phyloP scores from a whole-genome alignment of 805 yeast species.

The Yarrowia sp. region DNA sequence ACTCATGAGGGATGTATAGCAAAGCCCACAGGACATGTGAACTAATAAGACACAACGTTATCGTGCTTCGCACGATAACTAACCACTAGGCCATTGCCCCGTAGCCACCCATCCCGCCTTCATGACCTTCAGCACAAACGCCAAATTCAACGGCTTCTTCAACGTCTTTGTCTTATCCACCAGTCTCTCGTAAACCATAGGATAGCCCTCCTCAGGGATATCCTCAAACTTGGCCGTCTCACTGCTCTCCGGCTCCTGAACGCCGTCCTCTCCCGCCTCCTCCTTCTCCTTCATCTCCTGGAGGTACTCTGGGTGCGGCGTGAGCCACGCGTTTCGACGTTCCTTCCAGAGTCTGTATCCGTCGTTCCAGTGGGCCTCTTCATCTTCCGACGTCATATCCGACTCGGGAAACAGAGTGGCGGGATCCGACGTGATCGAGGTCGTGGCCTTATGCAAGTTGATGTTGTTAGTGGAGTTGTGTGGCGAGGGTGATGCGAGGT shows the following conservation, averaged over 20 bases:
- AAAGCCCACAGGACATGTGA: too few species aligned
- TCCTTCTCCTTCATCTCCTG: slow-evolving; percentile 14
- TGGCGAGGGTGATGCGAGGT: neutral
- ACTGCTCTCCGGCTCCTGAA: neutral
- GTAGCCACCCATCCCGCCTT: slow-evolving; percentile 83
- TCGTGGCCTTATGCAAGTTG: slow-evolving; percentile 21
- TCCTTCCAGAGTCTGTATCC: slow-evolving; percentile 69
- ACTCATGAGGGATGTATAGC: too few species aligned
- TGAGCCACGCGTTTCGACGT: slow-evolving; percentile 65
- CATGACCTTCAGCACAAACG: slow-evolving; percentile 67
- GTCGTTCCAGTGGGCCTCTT: slow-evolving; percentile 45
- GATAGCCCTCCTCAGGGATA: slow-evolving; percentile 38
- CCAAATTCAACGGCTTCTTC: slow-evolving; percentile 67
- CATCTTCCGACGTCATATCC: slow-evolving; percentile 20
- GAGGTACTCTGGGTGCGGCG: slow-evolving; percentile 27
- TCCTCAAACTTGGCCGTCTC: slow-evolving; percentile 33
- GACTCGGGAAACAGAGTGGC: slow-evolving; percentile 22
- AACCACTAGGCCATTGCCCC: slow-evolving; percentile 56
- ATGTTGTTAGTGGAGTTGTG: slow-evolving; percentile 20
- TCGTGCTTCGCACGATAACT: too few species aligned
- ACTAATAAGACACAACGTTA: too few species aligned
- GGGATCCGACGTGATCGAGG: slow-evolving; percentile 20
- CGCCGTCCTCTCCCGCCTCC: neutral
- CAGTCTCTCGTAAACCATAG: slow-evolving; percentile 60
- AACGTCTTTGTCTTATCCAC: slow-evolving; percentile 68